Evolutionary conservation across 1,284 basidiomycete genomes (phyloP).

Genomic region (Trichosporon sp.): DNA sequence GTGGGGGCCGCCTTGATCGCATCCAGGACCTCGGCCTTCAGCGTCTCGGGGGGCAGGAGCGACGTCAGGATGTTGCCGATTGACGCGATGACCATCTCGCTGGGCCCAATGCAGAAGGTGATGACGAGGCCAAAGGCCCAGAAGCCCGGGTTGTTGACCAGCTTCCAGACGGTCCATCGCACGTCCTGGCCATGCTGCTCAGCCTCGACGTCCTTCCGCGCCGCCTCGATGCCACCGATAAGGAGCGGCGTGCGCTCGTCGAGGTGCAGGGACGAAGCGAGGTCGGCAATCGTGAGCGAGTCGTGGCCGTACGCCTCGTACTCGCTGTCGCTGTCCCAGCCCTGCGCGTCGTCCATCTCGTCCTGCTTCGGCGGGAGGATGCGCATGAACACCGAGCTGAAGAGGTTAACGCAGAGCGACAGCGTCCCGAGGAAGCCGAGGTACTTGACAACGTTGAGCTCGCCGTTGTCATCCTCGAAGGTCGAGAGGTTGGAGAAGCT

Average conservation of each 20-base stretch:
- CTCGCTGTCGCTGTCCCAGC: constrained; percentile 13
- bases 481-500: constrained; percentile 38
- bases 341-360: constrained; percentile 3
- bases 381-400: constrained; percentile 44
- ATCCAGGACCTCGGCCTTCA: constrained; percentile 3
- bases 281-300: constrained; percentile 11
- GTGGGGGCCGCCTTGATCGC: constrained; percentile 13
- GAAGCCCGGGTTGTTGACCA: constrained; percentile 43
- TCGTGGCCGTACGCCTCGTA: constrained; percentile 5
- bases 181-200: constrained; percentile 34
- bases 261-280: constrained; percentile 31
- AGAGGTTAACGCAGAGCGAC: constrained; percentile 42
- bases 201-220: constrained; percentile 40
- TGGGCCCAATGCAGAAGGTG: constrained; percentile 45
- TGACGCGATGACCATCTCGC: constrained; percentile 47
- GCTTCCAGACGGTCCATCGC: constrained; percentile 34
- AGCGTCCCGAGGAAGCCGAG: constrained; percentile 43
- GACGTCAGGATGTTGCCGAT: constrained; percentile 49
- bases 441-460: constrained; percentile 41
- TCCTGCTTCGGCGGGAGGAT: constrained; percentile 28
- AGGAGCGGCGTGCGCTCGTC: constrained; percentile 45
- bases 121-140: constrained; percentile 46
- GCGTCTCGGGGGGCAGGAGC: constrained; percentile 32
- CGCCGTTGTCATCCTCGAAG: constrained; percentile 28
- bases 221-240: constrained; percentile 48